Evolutionary conservation across 305 asterid genomes (phyloP), one percentile per base, ranked within the genome.

Genomic region (Fraxinus dipetala): DNA sequence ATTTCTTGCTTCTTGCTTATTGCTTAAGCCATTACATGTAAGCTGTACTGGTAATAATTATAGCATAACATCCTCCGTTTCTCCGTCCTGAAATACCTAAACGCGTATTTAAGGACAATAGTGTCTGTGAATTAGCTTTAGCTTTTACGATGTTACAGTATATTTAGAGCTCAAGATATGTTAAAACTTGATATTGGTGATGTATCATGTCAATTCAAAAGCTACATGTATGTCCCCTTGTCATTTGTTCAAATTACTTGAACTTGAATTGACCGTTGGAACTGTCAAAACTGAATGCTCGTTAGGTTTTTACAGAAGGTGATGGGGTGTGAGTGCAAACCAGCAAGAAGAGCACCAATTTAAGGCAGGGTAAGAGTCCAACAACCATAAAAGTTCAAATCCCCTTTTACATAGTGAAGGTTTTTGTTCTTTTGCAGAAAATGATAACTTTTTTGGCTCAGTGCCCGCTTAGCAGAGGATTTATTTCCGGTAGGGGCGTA

Each of bases 31-130:
- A 20, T 73, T 31, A 80, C 78, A 43, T 75, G 59, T 72, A 80
- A 78, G 81, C 80, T 73, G 75, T 63, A 40, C 65, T 70, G 82
- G 83, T 84, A 88, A 85, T 72, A 83, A 78, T 84, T 75, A 75
- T 86, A 80, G 84, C 61, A 51, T 31, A 75, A 54, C 26, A 35
- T 74, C 81, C 38, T 70, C 67, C n/a, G 32, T 72, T 72, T 74
- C 30, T 40, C 5, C 6, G 43, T 28, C 36, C 22, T 48, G 11
- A 6, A 26, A 26, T 40, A 13, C 38, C 18, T 13, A 0, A 56
- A 76, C 61, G 40, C 4, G 5, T 9, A 63, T 24, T 63, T 63
- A 22, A 63, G 72, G 32, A 20, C 16, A 22, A 5, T 59, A 63
- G 32, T 5, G 32, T 5, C 5, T 30, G 75, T 69, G 75, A 69